These are phyloP conservation scores for Venturiaceae sp. DNA, from an alignment of 2,329 filamentous ascomycete species.

Conservation along the genomic window DNA sequence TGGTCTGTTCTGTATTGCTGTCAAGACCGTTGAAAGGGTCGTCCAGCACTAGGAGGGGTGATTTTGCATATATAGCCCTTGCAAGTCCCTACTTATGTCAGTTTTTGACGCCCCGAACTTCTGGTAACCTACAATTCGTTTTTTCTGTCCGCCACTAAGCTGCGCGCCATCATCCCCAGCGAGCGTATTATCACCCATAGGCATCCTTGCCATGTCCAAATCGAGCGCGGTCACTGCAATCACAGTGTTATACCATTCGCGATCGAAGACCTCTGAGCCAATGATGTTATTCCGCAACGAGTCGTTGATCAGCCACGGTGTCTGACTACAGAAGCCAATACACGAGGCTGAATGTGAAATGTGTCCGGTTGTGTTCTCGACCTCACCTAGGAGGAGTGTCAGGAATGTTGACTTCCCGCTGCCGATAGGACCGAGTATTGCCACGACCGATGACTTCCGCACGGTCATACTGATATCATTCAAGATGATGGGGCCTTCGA, in stretches of 20 bases:
- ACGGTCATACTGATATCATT: too few species aligned
- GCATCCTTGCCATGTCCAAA: slow-evolving; percentile 3
- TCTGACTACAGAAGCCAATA: slow-evolving; percentile 5
- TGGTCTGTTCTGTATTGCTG: not conserved
- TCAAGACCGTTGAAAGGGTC: slow-evolving; percentile 7
- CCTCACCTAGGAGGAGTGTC: slow-evolving; percentile 11
- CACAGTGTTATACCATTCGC: slow-evolving; percentile 2
- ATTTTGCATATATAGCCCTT: slow-evolving; percentile 6
- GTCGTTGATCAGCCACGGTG: slow-evolving; percentile 7
- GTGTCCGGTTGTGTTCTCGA: not conserved
- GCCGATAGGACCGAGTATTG: slow-evolving; percentile 13
- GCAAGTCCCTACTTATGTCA: slow-evolving; percentile 2
- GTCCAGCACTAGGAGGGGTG: slow-evolving; percentile 1
- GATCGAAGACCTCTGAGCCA: not conserved
- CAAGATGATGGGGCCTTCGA: too few species aligned
- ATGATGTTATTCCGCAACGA: slow-evolving; percentile 7
- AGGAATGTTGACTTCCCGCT: slow-evolving; percentile 13
- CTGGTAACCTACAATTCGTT: not conserved
- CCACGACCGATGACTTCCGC: too few species aligned
- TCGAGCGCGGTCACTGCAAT: not conserved
- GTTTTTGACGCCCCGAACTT: too few species aligned
- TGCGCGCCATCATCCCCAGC: not conserved
- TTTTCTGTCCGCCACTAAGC: slow-evolving; percentile 8
- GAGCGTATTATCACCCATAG: not conserved
- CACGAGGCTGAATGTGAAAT: not conserved